Base-by-base conservation (phyloP, 371 early-diverging fungal genomes). In the Mortierella sp. region DNA sequence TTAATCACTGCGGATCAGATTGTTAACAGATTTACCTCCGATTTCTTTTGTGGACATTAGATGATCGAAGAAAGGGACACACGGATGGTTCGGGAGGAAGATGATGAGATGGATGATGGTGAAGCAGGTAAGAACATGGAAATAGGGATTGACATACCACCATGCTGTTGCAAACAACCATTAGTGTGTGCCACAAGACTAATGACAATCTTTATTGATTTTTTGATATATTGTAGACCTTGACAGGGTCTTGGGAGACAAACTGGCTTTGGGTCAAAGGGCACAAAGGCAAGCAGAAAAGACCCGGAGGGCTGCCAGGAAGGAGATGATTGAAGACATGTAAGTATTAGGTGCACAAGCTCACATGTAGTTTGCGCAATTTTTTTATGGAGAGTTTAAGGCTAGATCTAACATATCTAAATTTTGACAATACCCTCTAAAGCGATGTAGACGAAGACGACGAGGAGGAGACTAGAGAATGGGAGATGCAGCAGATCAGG, bases 401-500 rank as follows among this genome's bases (percentile, higher is more conserved):
- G 60, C 24, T n/a, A 13, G 14, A 52, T 38, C 13, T 21, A 54
- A 70, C 14, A 21, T 52, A 24, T 42, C 9, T 42, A 42, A 7
- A 9, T 10, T 38, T 19, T 42, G 19, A 38, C 0, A 45, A 1
- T 3, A 38, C 21, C 21, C 19, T 47, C 9, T 10, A 48, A 75
- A 84, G 83, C 68, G 73, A 84, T 45, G 90, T 90, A 47, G 91
- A 90, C 24, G 92, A 89, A 31, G 91, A 90, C 3, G 92, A 92
- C 24, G 91, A 91, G 52, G 94, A 94, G 38, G 94, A 94, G 78
- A 83, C 94, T 68, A 88, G 90, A 11, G 90, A 92, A 71, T 95
- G 95, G 94, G 95, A 95, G 74, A 84, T 89, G 55, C 92, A 94
- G 57, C 91, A 92, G 84, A 94, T 95, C 45, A 91, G 92, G 45